Evolutionary conservation across 768 basidiomycete species (phyloP), one percentile per base, ranked within the genome.

Genomic region (Trametes gibbosa): DNA sequence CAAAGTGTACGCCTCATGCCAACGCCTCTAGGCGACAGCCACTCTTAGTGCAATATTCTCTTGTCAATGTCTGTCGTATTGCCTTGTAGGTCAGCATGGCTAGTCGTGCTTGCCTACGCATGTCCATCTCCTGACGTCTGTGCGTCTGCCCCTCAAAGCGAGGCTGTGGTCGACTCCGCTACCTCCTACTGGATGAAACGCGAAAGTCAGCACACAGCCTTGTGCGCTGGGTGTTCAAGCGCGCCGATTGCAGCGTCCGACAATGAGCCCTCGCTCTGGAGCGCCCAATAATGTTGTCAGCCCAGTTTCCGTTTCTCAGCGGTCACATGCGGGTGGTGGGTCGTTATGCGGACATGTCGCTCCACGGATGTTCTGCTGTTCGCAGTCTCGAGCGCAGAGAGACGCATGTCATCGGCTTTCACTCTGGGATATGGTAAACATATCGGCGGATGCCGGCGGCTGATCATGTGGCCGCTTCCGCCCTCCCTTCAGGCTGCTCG

Each of bases 381-480:
- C 19, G 19, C 46, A 32, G 16, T 32, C n/a, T 14, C 2, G 24
- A 27, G 23, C 29, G 29, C 29, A 32, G 10, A 10, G 29, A 10
- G 29, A 32, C 29, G 5, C 29, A 4, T 32, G 29, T 32, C 29
- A 32, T 10, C 29, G 29, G 29, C 29, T 32, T 32, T 32, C 29
- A 32, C 29, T 34, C 32, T 16, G 40, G 10, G 23, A 24, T 19
- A 12, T 10, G 27, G 39, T 23, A 10, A 24, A 24, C 25, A 12
- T 19, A 21, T 49, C 58, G 58, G 58, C 58, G 46, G 52, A 48
- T 53, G 52, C 52, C 51, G 58, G 58, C 51, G 10, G 23, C 13
- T 7, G 39, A 47, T 42, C 57, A 49, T 53, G 46, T 49, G 51
- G 25, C 27, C 45, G 58, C 45, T 42, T 53, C 52, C 50, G 57